Base-by-base conservation (phyloP, 202 grass and related monocot genomes). In the Eragrostis tef region DNA sequence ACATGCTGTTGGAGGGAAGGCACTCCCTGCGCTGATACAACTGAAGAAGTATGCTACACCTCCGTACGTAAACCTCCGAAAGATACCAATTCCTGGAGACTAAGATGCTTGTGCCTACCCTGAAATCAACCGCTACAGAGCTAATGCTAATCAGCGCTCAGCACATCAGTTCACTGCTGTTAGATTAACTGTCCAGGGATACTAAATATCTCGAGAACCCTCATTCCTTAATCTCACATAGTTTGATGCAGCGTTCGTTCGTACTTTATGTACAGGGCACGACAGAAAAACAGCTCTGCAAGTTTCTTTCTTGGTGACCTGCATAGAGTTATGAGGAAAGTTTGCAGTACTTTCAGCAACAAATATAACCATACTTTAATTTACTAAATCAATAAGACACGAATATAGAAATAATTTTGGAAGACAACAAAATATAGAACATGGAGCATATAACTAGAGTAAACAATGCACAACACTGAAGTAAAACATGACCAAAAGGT, bases 271-370 rank as follows among this genome's bases (percentile, higher is more conserved):
- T 83, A 58, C 84, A 79, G 11, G 41, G 7, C 20, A 47, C 5
- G 54, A 41, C 62, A 34, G 2, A 47, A 56, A 29, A 80, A 57
- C 25, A 25, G 12, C 57, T 58, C 36, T 71, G 42, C 70, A 51
- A 19, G 51, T 54, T 47, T 67, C 12, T 72, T 19, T 77, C 54
- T 26, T 59, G 73, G 72, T 78, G n/a, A 64, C 65, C 82, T 89
- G 78, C 82, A 81, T 12, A 68, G n/a, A 71, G 46, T 77, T 64
- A 57, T 5, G 71, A 77, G 53, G 46, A 54, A 81, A 77, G 49
- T 77, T 56, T 70, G 11, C 13, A 71, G 15, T 70, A 75, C 34
- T 56, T 70, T 64, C 36, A 15, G 14, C 13, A 44, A 36, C 25
- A 63, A 29, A 59, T 60, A 21, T 25, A 60, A 60, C 57, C 57